Evolutionary conservation across 306 rosid species (phyloP).

Genomic region (Rosa lucieae): DNA sequence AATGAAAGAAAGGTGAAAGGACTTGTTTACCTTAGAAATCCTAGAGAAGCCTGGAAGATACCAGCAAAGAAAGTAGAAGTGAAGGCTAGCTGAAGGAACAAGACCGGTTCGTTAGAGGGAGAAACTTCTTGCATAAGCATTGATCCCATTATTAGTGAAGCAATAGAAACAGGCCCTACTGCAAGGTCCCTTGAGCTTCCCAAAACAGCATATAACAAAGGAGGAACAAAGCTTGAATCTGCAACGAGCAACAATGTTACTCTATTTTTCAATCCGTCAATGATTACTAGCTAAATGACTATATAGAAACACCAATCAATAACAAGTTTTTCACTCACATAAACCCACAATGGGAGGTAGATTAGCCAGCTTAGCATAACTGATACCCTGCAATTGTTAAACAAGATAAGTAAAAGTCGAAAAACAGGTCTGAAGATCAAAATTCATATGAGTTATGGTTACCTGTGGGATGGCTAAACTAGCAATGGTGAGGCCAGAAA

Average conservation of each 20-base stretch:
- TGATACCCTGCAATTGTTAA: conserved; percentile 61
- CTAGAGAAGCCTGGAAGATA: conserved; percentile 81
- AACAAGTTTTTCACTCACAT: conserved; percentile 49
- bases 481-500: conserved; percentile 97
- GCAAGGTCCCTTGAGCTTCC: conserved; percentile 97
- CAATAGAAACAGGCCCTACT: conserved; percentile 97
- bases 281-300: too few species aligned
- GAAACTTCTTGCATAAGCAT: conserved; percentile 85
- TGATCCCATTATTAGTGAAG: conserved; percentile 85
- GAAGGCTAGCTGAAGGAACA: conserved; percentile 81
- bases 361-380: conserved; percentile 91
- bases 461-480: conserved; percentile 99
- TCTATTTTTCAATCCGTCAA: neutral
- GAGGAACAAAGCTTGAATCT: conserved; percentile 99
- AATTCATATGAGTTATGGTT: neutral
- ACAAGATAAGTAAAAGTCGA: neutral
- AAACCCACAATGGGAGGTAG: conserved; percentile 96
- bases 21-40: conserved; percentile 61
- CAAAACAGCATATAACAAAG: conserved; percentile 82
- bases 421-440: neutral
- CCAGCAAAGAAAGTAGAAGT: conserved; percentile 91
- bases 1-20: neutral
- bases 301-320: neutral
- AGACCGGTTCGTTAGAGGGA: conserved; percentile 57
- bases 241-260: neutral